Conservation (phyloP, 2,329 filamentous ascomycete genomes). For the Cercospora sesami region DNA sequence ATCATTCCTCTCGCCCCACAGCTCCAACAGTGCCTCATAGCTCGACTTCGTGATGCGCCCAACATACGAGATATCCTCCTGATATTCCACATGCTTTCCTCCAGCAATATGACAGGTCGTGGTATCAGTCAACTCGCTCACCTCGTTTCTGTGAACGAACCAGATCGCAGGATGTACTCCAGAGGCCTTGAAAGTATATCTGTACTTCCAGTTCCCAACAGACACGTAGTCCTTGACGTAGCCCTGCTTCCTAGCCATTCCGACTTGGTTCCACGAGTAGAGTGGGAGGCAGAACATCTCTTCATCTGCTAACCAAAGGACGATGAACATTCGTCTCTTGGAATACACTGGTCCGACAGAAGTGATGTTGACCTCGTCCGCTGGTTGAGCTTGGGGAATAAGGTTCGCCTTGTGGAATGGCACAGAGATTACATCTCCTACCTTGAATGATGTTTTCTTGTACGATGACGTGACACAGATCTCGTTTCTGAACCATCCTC, state of each 20-base stretch:
- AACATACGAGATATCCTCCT: background rate
- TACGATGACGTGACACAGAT: background rate
- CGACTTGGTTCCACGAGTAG: background rate
- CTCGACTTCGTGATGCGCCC: background rate
- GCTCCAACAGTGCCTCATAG: background rate
- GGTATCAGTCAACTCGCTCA: background rate
- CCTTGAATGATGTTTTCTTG: background rate
- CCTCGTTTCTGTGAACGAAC: background rate
- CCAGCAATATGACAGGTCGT: background rate
- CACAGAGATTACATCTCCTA: background rate
- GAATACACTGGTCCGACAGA: background rate
- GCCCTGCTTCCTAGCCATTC: background rate
- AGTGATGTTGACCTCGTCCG: background rate
- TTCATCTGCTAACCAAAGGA: background rate
- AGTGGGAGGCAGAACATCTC: background rate
- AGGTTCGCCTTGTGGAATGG: background rate
- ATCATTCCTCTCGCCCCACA: background rate
- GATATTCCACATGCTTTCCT: background rate
- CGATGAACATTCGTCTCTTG: background rate
- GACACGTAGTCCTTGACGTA: background rate
- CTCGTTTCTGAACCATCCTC: background rate
- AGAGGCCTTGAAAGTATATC: background rate
- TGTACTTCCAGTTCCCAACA: background rate
- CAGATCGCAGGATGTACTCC: background rate
- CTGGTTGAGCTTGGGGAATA: background rate